Conservation (phyloP, 75 land plant genomes). For the Picea sitchensis region DNA sequence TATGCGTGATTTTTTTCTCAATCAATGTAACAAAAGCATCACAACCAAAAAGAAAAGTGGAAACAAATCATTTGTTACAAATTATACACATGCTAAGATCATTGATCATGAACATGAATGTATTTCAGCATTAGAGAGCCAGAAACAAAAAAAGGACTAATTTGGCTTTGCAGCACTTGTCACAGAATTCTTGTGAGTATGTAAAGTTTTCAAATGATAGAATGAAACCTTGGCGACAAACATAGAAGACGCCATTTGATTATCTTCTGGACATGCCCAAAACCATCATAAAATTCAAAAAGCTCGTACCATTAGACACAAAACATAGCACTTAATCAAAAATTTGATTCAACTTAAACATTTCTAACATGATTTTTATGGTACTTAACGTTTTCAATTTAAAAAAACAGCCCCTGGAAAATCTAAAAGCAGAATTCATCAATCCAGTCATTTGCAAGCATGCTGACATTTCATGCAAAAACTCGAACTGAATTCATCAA, state of each 20-base stretch:
- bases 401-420: too few relatives aligned
- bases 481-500: too few relatives aligned
- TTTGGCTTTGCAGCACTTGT: not conserved
- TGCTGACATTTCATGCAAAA: too few relatives aligned
- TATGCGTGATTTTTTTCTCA: not conserved
- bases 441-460: too few relatives aligned
- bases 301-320: not conserved
- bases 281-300: not conserved
- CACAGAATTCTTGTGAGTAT: not conserved
- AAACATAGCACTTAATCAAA: constrained; percentile 2
- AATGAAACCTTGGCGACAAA: not conserved
- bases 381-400: too few relatives aligned
- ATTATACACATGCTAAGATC: not conserved
- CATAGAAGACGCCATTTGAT: not conserved
- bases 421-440: too few relatives aligned
- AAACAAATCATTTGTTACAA: not conserved
- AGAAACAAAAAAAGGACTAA: not conserved
- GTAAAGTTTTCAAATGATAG: not conserved
- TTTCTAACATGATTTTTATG: not conserved
- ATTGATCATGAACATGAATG: not conserved
- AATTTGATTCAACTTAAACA: not conserved
- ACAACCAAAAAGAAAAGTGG: not conserved
- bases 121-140: not conserved
- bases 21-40: not conserved
- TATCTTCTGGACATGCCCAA: not conserved